phyloP scores from a whole-genome alignment of 495 filamentous ascomycete genomes.

The Xylaria palmicola region DNA sequence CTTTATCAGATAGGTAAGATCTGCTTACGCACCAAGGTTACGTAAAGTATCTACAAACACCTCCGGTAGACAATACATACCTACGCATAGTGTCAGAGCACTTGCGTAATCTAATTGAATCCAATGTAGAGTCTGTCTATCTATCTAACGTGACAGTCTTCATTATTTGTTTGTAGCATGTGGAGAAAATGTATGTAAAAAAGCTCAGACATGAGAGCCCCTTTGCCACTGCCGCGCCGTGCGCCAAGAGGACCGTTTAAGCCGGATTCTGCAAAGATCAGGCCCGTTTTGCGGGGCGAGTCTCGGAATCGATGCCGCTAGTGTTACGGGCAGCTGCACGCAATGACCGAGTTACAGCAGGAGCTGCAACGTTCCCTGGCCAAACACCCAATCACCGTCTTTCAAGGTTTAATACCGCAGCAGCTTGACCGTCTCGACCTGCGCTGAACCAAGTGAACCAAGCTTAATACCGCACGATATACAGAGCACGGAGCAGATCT shows the following conservation, averaged over 20 bases:
- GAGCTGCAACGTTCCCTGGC: not conserved
- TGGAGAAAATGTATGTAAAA: too few species aligned
- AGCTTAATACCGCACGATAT: not conserved
- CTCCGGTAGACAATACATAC: too few species aligned
- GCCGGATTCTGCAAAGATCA: slow-evolving; percentile 7
- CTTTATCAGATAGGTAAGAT: slow-evolving; percentile 1
- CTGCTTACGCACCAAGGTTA: not conserved
- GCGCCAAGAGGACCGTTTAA: not conserved
- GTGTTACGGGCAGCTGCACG: slow-evolving; percentile 8
- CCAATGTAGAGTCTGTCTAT: too few species aligned
- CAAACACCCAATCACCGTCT: not conserved
- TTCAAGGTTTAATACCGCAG: too few species aligned
- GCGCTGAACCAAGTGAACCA: too few species aligned
- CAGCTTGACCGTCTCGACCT: too few species aligned
- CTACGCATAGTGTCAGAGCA: too few species aligned
- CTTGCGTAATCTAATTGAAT: too few species aligned
- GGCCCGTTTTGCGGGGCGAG: not conserved
- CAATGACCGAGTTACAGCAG: slow-evolving; percentile 1
- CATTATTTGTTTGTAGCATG: too few species aligned
- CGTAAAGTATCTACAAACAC: too few species aligned
- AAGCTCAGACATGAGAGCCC: too few species aligned
- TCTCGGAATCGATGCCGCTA: slow-evolving; percentile 1
- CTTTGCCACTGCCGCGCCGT: not conserved
- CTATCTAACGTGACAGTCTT: too few species aligned
- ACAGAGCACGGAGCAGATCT: not conserved